phyloP scores from a whole-genome alignment of 1,284 basidiomycete species.

The Ustilago loliicola region DNA sequence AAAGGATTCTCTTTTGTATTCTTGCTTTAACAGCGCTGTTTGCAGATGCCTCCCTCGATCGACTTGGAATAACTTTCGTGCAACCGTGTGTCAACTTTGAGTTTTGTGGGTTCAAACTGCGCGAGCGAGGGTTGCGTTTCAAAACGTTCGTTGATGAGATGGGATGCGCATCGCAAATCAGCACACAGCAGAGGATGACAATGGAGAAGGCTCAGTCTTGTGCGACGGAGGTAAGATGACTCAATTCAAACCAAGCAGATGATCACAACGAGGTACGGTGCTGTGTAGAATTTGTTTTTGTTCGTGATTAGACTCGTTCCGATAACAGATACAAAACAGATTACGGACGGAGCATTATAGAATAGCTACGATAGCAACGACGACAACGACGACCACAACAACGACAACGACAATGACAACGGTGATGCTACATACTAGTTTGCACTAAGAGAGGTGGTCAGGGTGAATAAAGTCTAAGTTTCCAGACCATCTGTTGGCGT shows the following conservation, averaged over 20 bases:
- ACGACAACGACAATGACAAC: background rate
- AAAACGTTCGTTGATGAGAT: too few species aligned
- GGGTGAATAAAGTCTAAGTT: slow-evolving; percentile 50
- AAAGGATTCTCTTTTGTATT: too few species aligned
- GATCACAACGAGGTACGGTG: background rate
- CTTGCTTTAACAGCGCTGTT: too few species aligned
- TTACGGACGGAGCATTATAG: background rate
- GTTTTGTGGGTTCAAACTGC: too few species aligned
- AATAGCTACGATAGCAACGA: slow-evolving; percentile 1
- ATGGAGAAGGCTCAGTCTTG: too few species aligned
- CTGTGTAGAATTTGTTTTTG: background rate
- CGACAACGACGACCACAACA: background rate
- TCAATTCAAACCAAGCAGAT: background rate
- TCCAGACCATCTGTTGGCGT: slow-evolving; percentile 10
- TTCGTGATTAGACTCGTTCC: background rate
- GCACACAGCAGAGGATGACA: too few species aligned
- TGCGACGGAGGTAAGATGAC: too few species aligned
- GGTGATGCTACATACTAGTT: background rate
- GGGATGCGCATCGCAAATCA: too few species aligned
- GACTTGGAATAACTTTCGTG: too few species aligned
- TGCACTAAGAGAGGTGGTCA: slow-evolving; percentile 37
- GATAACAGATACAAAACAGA: slow-evolving; percentile 6
- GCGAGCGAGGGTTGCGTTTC: too few species aligned
- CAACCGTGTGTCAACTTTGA: too few species aligned
- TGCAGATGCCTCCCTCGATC: too few species aligned